phyloP scores from a whole-genome alignment of 495 filamentous ascomycete genomes.

The Thermothielavioides terrestris region DNA sequence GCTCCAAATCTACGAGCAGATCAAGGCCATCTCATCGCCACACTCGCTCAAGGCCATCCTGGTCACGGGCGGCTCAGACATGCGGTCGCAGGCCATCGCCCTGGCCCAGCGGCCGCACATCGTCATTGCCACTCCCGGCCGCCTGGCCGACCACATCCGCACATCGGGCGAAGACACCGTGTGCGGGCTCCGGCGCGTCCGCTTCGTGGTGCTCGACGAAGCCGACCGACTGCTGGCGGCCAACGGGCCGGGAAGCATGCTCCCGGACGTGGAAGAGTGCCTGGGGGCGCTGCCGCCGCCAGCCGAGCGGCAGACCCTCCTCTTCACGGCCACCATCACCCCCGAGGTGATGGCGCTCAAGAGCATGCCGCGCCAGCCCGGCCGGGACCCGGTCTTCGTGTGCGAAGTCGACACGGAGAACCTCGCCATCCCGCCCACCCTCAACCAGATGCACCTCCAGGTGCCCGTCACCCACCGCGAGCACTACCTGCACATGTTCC shows the following conservation, averaged over 20 bases:
- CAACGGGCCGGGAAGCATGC: conserved; percentile 62
- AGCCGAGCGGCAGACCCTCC: conserved; percentile 69
- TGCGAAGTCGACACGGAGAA: conserved; percentile 76
- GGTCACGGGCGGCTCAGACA: conserved; percentile 84
- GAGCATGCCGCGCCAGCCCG: conserved; percentile 54
- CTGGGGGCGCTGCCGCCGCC: conserved; percentile 66
- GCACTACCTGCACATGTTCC: conserved; percentile 83
- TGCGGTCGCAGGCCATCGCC: conserved; percentile 79
- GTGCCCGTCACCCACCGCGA: conserved; percentile 85
- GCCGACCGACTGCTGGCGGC: conserved; percentile 81
- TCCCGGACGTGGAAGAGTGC: conserved; percentile 87
- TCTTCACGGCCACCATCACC: conserved; percentile 96
- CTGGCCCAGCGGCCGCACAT: conserved; percentile 77
- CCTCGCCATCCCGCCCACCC: conserved; percentile 65
- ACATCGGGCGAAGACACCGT: conserved; percentile 87
- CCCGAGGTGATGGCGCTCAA: conserved; percentile 84
- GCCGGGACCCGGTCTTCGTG: conserved; percentile 69
- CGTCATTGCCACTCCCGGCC: conserved; percentile 88
- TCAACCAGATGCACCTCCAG: conserved; percentile 78
- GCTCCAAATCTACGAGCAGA: conserved; percentile 90
- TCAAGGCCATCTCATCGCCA: conserved; percentile 79
- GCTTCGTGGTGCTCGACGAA: conserved; percentile 90
- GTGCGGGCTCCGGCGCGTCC: conserved; percentile 62
- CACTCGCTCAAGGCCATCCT: conserved; percentile 78
- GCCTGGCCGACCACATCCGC: conserved; percentile 86